Base-by-base conservation (phyloP, 768 basidiomycete genomes). In the Mycena albidolilacea region DNA sequence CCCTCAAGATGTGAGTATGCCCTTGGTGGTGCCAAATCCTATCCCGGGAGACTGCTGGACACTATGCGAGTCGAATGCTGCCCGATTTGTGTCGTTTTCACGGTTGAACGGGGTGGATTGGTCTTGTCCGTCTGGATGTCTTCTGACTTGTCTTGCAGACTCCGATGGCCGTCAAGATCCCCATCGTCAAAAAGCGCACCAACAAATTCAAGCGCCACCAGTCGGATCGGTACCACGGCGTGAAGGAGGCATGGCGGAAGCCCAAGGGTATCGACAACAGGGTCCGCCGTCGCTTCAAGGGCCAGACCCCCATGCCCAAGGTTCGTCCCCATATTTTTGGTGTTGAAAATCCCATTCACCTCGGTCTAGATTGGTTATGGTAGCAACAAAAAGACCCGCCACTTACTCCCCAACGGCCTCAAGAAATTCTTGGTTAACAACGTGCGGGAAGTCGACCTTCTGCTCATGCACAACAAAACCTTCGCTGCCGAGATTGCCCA, bases 221-320 rank as follows among this genome's bases (percentile, higher is more conserved):
- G 86, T 97, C 96, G 62, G 97, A 99, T 87, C 94, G 97, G 82
- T 99, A 98, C 89, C 91, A 95, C 84, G 87, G 93, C 77, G 97
- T 99, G 78, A 97, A 97, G 90, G 97, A 98, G 88, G 89, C 95
- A 89, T 99, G 98, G 98, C 91, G 98, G 84, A 99, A 99, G 89
- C 98, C 98, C 78, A 99, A 99, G 92, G 98, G 97, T 95, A 99
- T 98, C 79, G 97, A 99, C 84, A 99, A 99, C 92, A 92, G 97
- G 80, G 97, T 98, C 79, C 89, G 96, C 83, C 91, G 95, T 78
- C 92, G 95, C 80, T 96, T 96, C 89, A 98, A 96, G 89, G 97
- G 97, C 67, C 96, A 97, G 84, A 89, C 91, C 70, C 89, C 96
- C 76, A 98, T 99, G 97, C 97, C 97, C 82, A 97, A 96, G 90